These are phyloP conservation scores for Phytopythium kandeliae DNA, from an alignment of 352 stramenopile genomes.

Conservation along the genomic window DNA sequence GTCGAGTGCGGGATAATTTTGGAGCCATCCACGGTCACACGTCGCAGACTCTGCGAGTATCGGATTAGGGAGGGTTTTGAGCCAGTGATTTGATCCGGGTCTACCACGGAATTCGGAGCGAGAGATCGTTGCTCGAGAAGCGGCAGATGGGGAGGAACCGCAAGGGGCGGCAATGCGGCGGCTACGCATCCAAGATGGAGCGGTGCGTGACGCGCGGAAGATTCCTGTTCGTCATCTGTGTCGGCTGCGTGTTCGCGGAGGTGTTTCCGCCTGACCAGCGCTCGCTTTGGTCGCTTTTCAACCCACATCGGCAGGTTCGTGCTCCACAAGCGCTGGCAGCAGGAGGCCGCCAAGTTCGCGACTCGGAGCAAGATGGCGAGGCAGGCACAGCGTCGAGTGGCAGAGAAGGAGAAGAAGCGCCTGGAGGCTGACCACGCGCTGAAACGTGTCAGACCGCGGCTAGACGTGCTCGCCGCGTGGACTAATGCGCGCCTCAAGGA, in stretches of 20 bases:
- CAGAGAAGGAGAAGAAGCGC: conserved; percentile 27
- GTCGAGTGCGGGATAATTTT: too few species aligned
- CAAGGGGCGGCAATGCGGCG: conserved; percentile 67
- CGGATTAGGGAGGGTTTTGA: not conserved
- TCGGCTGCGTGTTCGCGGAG: too few species aligned
- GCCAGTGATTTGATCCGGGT: too few species aligned
- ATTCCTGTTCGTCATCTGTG: too few species aligned
- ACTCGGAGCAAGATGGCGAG: conserved; percentile 40
- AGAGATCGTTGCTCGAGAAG: too few species aligned
- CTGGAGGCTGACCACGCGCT: conserved; percentile 24
- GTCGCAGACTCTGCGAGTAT: conserved; percentile 3
- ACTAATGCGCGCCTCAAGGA: conserved; percentile 72
- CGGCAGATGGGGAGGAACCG: conserved; percentile 59
- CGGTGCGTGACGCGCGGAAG: too few species aligned
- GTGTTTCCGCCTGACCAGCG: not conserved
- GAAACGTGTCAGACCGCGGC: conserved; percentile 57
- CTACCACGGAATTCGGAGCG: too few species aligned
- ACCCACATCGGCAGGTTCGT: conserved; percentile 34
- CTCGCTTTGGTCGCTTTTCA: not conserved
- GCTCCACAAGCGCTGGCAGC: conserved; percentile 54
- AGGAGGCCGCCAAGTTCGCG: conserved; percentile 43
- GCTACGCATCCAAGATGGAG: conserved; percentile 71
- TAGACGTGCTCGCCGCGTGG: conserved; percentile 63
- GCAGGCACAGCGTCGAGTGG: conserved; percentile 33
- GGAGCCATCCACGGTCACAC: conserved; percentile 4